Evolutionary conservation across 305 asterid genomes (phyloP), one percentile per base, ranked within the genome.

Genomic region (Fraxinus nigra): DNA sequence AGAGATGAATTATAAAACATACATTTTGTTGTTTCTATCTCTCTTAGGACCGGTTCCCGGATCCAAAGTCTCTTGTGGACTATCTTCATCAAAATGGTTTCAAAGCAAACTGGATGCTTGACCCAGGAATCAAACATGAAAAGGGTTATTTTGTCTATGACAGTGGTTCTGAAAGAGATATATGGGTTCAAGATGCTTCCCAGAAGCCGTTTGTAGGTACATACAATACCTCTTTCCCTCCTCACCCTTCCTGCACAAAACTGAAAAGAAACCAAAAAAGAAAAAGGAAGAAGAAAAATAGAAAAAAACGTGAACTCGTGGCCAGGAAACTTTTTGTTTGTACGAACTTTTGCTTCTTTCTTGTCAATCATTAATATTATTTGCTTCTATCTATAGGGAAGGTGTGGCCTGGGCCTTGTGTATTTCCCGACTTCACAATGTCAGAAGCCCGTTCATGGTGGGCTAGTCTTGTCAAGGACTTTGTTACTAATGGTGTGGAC

Each of bases 371-470:
- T 82, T 26, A 75, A 79, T 77, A 33, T 81, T 35, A 72, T 83
- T 80, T 65, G 56, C 28, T 16, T 63, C 80, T 79, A 79, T 67
- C 56, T 80, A 43, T 84, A 94, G 98, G 98, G 78, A 92, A 90
- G 46, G 98, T 92, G 87, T 94, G 99, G 98, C 98, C 99, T n/a
- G 99, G 98, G 26, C 94, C 95, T 81, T 94, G 99, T 87, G 99
- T 92, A 69, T 92, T 96, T 85, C 98, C 98, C 48, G 98, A 96
- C 88, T 96, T 85, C 88, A 93, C 97, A 32, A 97, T 87, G 81
- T 88, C 91, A 54, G 86, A 85, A 82, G 92, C 94, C 40, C 92
- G 98, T 77, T 90, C 91, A 43, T 96, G 99, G 99, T 96, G 99
- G 99, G 90, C 94, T 78, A 82, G 87, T 86, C 93, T 93, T 48